Base-by-base conservation (phyloP, 495 filamentous ascomycete genomes). In the Neurospora cerealis region DNA sequence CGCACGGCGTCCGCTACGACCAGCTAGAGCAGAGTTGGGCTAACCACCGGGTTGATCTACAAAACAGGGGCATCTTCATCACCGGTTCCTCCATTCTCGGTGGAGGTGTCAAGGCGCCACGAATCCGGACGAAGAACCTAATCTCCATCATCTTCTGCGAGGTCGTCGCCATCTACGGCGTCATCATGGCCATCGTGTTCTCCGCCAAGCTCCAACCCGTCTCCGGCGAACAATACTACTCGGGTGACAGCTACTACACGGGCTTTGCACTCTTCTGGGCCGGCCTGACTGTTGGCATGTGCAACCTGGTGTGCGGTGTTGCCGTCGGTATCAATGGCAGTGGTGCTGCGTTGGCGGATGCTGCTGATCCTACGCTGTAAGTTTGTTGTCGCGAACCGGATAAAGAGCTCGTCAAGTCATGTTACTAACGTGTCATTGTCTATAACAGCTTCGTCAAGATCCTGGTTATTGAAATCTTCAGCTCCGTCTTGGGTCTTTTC, bases 91-190 rank as follows among this genome's bases (percentile, higher is more conserved):
- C 95, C 70, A 99, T 99, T 80, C 87, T 99, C 75, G 96, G 96
- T 74, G 96, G 92, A 74, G 96, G 96, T 84, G 96, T 99, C 80
- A 92, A 91, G 78, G 96, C 96, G 37, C 96, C 96, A 24, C 90
- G 96, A 76, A 98, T 99, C 81, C 92, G 95, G 77, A 99, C 96
- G 71, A 99, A 99, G 89, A 99, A 98, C 85, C 82, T 99, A 74
- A 97, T 99, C 80, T 98, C 96, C 77, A 98, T 99, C 85, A 98
- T 99, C 85, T 99, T 99, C 88, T 99, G 96, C 85, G 96, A 99
- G 84, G 96, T 98, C 76, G 96, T 99, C 75, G 96, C 96, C 79
- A 99, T 99, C 81, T 99, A 99, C 87, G 96, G 96, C 78, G 94
- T 99, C 78, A 99, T 99, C 84, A 98, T 98, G 93, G 91, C 95